Evolutionary conservation across 257 asterid genomes (phyloP), one percentile per base, ranked within the genome.

Genomic region (Apocynum venetum): DNA sequence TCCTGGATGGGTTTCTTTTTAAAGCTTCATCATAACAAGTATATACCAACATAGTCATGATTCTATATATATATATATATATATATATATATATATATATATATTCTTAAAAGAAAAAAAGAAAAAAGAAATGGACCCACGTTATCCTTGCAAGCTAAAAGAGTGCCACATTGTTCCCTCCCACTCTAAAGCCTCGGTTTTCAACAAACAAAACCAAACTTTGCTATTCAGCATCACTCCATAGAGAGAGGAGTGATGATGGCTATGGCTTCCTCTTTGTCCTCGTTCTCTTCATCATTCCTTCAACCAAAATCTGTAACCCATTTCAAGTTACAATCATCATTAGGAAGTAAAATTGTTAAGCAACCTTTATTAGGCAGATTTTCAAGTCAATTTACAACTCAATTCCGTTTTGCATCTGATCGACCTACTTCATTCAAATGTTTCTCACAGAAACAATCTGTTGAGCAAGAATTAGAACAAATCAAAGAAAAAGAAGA

Each of bases 371-470:
- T 6, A 13, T 48, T 48, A 2, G 65, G 38, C 9, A 48, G 52
- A 19, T 53, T 73, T 53, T 53, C 80, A 17, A 68, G 79, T 67
- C 74, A 65, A 56, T 13, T 78, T 51, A 75, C 17, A 13, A 51
- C 80, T 48, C 35, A 48, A 38, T 60, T 43, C 63, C 67, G 68
- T 48, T 57, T 57, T 69, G 52, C 38, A 48, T 74, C 67, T 63
- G 76, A 77, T 75, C 72, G 80, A 69, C 17, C 78, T 55, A 67
- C 78, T 63, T 74, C 85, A 3, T 76, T 87, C 40, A 90, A 77
- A 79, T 89, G 94, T 77, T 87, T 75, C 74, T 87, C 96, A 1
- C 84, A 81, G 84, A 84, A 66, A 72, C 80, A 69, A 70, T 65
- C 86, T 13, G 53, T 57, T 69, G 83, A 78, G 75, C 78, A 87